A percentile compares a stretch with the other conserved stretches of the same genome.
Evolutionary conservation across 1,139 yeast genomes (phyloP).

Genomic region (Debaryomyces fabryi): DNA sequence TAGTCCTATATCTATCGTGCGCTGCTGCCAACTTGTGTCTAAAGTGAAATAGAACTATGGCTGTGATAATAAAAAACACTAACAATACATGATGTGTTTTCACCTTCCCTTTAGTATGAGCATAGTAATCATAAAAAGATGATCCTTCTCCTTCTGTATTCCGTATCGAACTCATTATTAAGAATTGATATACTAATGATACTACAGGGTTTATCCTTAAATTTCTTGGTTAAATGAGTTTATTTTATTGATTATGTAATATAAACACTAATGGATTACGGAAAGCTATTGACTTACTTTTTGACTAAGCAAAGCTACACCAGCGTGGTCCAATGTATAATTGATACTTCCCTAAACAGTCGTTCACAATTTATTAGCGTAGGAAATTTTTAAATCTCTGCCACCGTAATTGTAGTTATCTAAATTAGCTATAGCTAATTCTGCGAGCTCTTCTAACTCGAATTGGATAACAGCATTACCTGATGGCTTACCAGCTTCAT

Average conservation of each 20-base stretch:
- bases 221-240: background rate
- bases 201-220: background rate
- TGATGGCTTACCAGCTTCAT: slow-evolving; percentile 66
- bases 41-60: slow-evolving; percentile 25
- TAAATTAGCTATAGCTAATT: slow-evolving; percentile 71
- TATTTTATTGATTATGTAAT: slow-evolving; percentile 4
- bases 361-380: slow-evolving; percentile 40
- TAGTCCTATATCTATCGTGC: slow-evolving; percentile 29
- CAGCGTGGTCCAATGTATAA: background rate
- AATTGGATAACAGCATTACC: slow-evolving; percentile 88
- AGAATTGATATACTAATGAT: background rate
- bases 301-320: background rate
- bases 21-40: slow-evolving; percentile 26
- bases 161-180: background rate
- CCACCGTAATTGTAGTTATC: slow-evolving; percentile 85
- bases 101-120: background rate
- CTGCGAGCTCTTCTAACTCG: slow-evolving; percentile 69
- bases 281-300: background rate
- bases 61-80: background rate
- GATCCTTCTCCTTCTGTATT: background rate
- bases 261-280: background rate
- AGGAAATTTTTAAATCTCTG: slow-evolving; percentile 66
- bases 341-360: background rate
- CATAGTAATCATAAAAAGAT: background rate
- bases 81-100: slow-evolving; percentile 6